phyloP scores from a whole-genome alignment of 2,329 filamentous ascomycete genomes.

The Parafenestella ontariensis region DNA sequence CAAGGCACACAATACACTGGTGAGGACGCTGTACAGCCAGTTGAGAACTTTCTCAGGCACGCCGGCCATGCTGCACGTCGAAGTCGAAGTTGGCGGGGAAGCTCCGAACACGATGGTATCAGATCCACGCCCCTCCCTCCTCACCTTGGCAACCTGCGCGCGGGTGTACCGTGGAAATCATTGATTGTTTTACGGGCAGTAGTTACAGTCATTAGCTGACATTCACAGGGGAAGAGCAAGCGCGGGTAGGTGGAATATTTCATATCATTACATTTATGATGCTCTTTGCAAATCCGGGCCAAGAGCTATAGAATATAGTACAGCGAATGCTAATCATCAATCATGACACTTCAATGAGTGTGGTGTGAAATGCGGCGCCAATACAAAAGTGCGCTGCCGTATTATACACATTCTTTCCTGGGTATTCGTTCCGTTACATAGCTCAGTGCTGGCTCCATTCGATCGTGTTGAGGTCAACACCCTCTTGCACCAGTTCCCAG shows the following conservation, averaged over 20 bases:
- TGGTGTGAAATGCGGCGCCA: constrained; percentile 16
- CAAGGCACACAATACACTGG: constrained; percentile 46
- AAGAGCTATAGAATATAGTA: constrained; percentile 28
- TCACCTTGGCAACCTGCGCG: constrained; percentile 30
- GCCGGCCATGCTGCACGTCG: constrained; percentile 58
- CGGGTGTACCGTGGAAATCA: too few species aligned
- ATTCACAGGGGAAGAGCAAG: neutral
- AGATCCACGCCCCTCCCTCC: constrained; percentile 11
- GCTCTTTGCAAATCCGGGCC: constrained; percentile 12
- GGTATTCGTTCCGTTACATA: constrained; percentile 17
- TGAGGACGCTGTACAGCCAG: constrained; percentile 93
- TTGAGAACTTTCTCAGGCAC: constrained; percentile 90
- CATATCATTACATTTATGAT: constrained; percentile 8
- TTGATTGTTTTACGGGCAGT: too few species aligned
- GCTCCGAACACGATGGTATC: constrained; percentile 22
- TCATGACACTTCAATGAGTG: constrained; percentile 35
- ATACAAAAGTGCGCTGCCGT: constrained; percentile 17
- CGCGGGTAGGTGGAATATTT: neutral
- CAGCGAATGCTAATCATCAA: constrained; percentile 27
- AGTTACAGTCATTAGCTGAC: neutral
- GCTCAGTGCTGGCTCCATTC: constrained; percentile 95
- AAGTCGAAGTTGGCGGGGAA: constrained; percentile 34
- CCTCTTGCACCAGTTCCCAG: constrained; percentile 98
- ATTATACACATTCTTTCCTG: constrained; percentile 29
- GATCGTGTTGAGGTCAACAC: constrained; percentile 92